These are phyloP conservation scores for Metarhizium sp. DNA, from an alignment of 2,329 filamentous ascomycete species.

Conservation along the genomic window DNA sequence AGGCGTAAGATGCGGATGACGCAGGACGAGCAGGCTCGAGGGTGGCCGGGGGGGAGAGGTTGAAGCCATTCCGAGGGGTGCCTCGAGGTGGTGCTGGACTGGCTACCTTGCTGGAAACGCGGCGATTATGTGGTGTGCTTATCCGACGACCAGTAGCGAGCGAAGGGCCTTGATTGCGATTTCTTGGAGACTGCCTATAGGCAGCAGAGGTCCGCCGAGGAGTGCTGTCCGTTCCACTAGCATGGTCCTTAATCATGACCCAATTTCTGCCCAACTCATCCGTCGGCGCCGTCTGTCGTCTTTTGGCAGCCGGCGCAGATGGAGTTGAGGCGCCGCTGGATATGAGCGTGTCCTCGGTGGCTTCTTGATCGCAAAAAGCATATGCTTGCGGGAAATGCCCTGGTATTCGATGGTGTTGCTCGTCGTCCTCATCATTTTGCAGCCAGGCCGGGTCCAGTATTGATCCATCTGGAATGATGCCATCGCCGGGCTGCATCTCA, in stretches of 20 bases:
- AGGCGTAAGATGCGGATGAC: conserved; percentile 23
- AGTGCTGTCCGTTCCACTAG: conserved; percentile 8
- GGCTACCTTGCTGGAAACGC: conserved; percentile 18
- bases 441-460: conserved; percentile 4
- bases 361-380: conserved; percentile 6
- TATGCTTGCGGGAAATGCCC: conserved; percentile 24
- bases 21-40: conserved; percentile 12
- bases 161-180: conserved; percentile 23
- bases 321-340: conserved; percentile 30
- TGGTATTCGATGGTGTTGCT: conserved; percentile 17
- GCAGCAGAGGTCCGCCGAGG: conserved; percentile 15
- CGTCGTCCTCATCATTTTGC: conserved; percentile 10
- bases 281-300: conserved; percentile 41
- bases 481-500: conserved; percentile 32
- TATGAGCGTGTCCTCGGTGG: conserved; percentile 18
- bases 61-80: conserved; percentile 21
- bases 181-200: conserved; percentile 17
- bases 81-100: background rate
- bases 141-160: conserved; percentile 33
- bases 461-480: conserved; percentile 9
- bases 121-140: conserved; percentile 24
- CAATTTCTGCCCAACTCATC: conserved; percentile 58
- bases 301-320: conserved; percentile 38
- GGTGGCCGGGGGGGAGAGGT: conserved; percentile 12
- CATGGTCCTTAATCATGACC: conserved; percentile 53